These are phyloP conservation scores for Gracilaria vermiculophylla DNA, from an alignment of 23 red algal species.

Conservation along the genomic window DNA sequence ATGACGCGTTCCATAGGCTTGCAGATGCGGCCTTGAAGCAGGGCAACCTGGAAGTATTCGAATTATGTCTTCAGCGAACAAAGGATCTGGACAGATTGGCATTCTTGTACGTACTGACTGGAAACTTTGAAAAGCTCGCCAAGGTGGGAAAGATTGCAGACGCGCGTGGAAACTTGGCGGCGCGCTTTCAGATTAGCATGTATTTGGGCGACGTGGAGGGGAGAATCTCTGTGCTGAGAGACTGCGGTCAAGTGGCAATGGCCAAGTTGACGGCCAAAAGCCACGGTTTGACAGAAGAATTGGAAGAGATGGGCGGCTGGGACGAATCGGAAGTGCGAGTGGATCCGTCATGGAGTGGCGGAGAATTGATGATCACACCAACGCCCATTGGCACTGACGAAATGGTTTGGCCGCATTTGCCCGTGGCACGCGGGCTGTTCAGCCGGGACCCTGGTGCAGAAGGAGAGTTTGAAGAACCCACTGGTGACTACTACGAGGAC, in stretches of 20 bases:
- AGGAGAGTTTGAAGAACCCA: constrained; percentile 78
- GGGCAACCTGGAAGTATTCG: constrained; percentile 90
- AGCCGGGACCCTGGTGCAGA: constrained; percentile 73
- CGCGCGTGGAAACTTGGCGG: constrained; percentile 64
- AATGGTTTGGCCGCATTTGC: constrained; percentile 78
- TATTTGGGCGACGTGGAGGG: constrained; percentile 80
- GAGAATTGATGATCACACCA: constrained; percentile 68
- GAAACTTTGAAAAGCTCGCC: constrained; percentile 91
- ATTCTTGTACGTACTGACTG: constrained; percentile 94
- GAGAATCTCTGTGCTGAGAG: constrained; percentile 62
- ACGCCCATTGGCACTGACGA: constrained; percentile 57
- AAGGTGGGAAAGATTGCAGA: constrained; percentile 92
- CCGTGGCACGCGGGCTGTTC: constrained; percentile 73
- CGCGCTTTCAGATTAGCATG: constrained; percentile 90
- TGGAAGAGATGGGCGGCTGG: constrained; percentile 54
- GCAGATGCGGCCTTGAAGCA: constrained; percentile 79
- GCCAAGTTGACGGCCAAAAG: constrained; percentile 72
- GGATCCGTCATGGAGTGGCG: neutral
- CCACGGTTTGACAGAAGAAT: constrained; percentile 70
- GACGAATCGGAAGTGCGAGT: constrained; percentile 26
- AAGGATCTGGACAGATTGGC: constrained; percentile 87
- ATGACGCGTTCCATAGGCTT: constrained; percentile 74
- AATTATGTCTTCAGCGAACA: constrained; percentile 82
- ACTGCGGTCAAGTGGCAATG: constrained; percentile 79
- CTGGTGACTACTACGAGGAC: constrained; percentile 95